phyloP scores from a whole-genome alignment of 164 flowering plant genomes.

The Vitis amurensis region DNA sequence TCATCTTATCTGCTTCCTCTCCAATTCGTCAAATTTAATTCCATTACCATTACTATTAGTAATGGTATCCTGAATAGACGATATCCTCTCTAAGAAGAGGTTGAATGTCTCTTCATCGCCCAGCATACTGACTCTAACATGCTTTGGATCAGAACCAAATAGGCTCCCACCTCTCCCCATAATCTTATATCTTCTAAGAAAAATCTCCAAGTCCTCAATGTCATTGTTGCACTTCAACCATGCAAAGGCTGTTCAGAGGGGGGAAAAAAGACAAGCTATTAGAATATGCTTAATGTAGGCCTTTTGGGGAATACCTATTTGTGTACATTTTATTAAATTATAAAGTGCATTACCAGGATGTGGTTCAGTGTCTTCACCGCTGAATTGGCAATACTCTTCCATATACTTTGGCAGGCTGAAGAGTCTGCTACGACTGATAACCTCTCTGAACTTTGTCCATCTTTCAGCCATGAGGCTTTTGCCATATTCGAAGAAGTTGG shows the following conservation, averaged over 20 bases:
- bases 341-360: slow-evolving; percentile 32
- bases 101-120: slow-evolving; percentile 34
- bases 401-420: slow-evolving; percentile 36
- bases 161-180: slow-evolving; percentile 33
- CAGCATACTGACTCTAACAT: slow-evolving; percentile 51
- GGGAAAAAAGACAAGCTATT: background rate
- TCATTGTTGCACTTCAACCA: slow-evolving; percentile 43
- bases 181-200: slow-evolving; percentile 28
- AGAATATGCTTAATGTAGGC: background rate
- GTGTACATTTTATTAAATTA: no score
- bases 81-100: slow-evolving; percentile 36
- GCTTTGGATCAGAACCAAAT: slow-evolving; percentile 32
- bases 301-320: no score
- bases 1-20: no score
- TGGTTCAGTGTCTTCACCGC: slow-evolving; percentile 10
- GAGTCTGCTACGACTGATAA: slow-evolving; percentile 8
- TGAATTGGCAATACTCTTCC: slow-evolving; percentile 30
- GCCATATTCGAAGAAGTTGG: slow-evolving; percentile 35
- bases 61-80: slow-evolving; percentile 11
- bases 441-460: slow-evolving; percentile 36
- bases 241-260: slow-evolving; percentile 42
- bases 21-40: no score
- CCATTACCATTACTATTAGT: no score
- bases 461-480: slow-evolving; percentile 27
- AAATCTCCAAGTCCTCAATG: slow-evolving; percentile 22